These are phyloP conservation scores for Scedosporium dehoogii DNA, from an alignment of 2,329 filamentous ascomycete genomes.

Conservation along the genomic window DNA sequence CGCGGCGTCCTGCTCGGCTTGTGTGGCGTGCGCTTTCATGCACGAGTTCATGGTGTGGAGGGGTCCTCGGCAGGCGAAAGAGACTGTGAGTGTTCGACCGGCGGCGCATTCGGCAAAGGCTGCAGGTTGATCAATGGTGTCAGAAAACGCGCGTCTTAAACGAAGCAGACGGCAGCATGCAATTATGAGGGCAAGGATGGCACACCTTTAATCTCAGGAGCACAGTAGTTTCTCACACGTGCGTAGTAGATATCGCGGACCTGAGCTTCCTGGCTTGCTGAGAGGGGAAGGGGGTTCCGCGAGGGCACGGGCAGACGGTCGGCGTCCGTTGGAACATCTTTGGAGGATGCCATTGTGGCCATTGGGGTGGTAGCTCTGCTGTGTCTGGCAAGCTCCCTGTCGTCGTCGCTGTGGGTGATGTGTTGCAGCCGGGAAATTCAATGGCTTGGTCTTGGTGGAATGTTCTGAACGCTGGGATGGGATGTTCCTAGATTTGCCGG, in stretches of 20 bases:
- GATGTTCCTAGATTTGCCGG: background rate
- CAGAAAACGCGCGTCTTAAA: background rate
- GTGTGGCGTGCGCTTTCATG: slow-evolving; percentile 81
- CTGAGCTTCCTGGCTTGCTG: slow-evolving; percentile 70
- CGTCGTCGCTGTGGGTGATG: background rate
- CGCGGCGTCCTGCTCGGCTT: slow-evolving; percentile 75
- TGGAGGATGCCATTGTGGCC: slow-evolving; percentile 31
- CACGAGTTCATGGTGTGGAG: slow-evolving; percentile 86
- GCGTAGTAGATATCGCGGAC: slow-evolving; percentile 74
- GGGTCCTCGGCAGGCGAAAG: slow-evolving; percentile 73
- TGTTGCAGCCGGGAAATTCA: background rate
- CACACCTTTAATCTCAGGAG: slow-evolving; percentile 66
- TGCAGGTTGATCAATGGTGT: slow-evolving; percentile 23
- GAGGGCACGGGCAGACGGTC: slow-evolving; percentile 37
- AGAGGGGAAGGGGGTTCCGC: slow-evolving; percentile 74
- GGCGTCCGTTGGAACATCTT: slow-evolving; percentile 23
- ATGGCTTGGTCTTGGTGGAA: background rate
- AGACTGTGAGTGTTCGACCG: slow-evolving; percentile 75
- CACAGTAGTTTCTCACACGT: slow-evolving; percentile 66
- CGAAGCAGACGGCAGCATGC: background rate
- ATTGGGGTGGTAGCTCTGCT: slow-evolving; percentile 16
- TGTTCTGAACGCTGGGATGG: background rate
- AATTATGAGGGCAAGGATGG: slow-evolving; percentile 1
- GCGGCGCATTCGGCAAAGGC: slow-evolving; percentile 87
- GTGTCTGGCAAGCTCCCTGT: slow-evolving; percentile 2